Base-by-base conservation (phyloP, 2,329 filamentous ascomycete species). In the Fusarium nematophilum region DNA sequence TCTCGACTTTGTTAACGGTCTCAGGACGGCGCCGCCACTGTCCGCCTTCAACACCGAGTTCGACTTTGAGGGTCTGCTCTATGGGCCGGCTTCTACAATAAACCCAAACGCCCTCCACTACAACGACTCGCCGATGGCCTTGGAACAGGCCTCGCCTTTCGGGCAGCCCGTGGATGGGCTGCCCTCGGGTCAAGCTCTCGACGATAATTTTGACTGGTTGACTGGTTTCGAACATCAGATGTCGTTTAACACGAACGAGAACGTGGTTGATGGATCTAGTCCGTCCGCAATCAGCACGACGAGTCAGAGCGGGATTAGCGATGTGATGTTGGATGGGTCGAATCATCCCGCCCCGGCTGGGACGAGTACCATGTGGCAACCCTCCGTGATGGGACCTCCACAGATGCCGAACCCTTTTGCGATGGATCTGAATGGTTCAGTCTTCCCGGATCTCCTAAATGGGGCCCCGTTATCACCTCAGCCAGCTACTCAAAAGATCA, bases 271-370 rank as follows among this genome's bases (percentile, higher is more conserved):
- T 69, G 93, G 91, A 55, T 98, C 95, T 9, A 98, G 95, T 11
- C 95, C 95, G 13, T 98, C 95, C 8, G 93, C 93, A 39, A 94
- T 98, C 74, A 98, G 94, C 79, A 96, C 92, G 36, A 92, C 91
- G 55, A 98, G 93, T 76, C 93, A 96, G 71, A 94, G 91, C 73
- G 91, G 90, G 44, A 91, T 93, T 74, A 96, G 92, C 76, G 95
- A 98, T 73, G 87, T 93, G 56, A 93, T 97, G 89, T 82, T 95
- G 53, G 93, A 97, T 75, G 92, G 91, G 56, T 86, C 86, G 30
- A 90, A 88, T 73, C 87, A 89, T 64, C 81, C 84, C 33, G 80
- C 83, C 30, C 77, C 82, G 53, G 79, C 78, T 57, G 78, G 76
- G 47, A 79, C 83, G 43, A 80, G 81, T 64, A 83, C 85, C 44